Evolutionary conservation across 345 rosid species (phyloP).

Genomic region (Jatropha curcas): DNA sequence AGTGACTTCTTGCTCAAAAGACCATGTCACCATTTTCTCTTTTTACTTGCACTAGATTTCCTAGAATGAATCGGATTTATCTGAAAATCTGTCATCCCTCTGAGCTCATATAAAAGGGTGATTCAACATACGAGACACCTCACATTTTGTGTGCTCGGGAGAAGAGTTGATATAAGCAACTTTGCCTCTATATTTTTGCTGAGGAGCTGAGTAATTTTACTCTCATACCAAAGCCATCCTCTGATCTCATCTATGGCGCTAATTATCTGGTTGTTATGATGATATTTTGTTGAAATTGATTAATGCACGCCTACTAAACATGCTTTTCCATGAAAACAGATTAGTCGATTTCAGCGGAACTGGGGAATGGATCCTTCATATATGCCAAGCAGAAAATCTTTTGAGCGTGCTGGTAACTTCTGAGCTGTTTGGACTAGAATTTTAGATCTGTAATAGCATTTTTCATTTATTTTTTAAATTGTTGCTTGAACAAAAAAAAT

Average conservation of each 20-base stretch:
- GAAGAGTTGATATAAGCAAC: too few species aligned
- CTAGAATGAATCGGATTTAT: too few species aligned
- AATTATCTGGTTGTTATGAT: neutral
- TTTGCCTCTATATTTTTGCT: too few species aligned
- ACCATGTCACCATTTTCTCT: neutral
- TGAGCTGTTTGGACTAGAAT: neutral
- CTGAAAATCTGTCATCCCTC: neutral
- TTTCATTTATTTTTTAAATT: neutral
- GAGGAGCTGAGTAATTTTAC: too few species aligned
- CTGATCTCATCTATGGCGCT: neutral
- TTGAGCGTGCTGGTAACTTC: constrained; percentile 82
- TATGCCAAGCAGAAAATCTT: constrained; percentile 96
- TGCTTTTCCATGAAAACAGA: constrained; percentile 36
- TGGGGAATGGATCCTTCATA: constrained; percentile 97
- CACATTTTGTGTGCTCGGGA: too few species aligned
- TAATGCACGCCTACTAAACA: neutral
- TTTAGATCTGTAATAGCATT: neutral
- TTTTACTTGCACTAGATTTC: too few species aligned
- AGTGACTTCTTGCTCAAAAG: too few species aligned
- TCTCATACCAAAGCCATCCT: too few species aligned
- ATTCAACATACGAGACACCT: too few species aligned
- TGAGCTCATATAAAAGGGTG: too few species aligned
- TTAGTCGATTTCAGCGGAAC: constrained; percentile 67
- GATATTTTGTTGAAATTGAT: neutral
- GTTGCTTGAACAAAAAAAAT: neutral